Conservation (phyloP, 148 eudicot species). For the Euryodendron excelsum region DNA sequence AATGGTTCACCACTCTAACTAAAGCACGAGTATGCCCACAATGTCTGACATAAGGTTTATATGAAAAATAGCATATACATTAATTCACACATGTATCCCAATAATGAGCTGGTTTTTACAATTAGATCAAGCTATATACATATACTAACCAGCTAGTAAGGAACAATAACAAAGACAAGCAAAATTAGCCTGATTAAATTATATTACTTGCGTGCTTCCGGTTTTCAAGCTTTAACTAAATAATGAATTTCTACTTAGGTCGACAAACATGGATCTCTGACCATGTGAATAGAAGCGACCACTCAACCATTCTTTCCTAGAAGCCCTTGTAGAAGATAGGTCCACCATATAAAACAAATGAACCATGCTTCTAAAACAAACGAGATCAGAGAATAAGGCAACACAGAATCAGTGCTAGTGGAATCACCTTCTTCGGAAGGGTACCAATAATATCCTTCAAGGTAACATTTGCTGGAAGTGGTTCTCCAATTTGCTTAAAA, state of each 20-base stretch:
- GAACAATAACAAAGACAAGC: too few species aligned
- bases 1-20: background rate
- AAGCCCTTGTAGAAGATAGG: slow-evolving; percentile 6
- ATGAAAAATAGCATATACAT: background rate
- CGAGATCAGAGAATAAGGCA: background rate
- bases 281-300: background rate
- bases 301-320: background rate
- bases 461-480: slow-evolving; percentile 78
- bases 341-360: background rate
- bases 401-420: background rate
- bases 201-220: background rate
- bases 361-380: background rate
- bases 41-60: background rate
- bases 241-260: background rate
- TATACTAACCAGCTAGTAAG: too few species aligned
- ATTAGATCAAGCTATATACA: too few species aligned
- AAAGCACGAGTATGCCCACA: background rate
- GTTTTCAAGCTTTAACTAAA: background rate
- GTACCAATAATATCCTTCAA: slow-evolving; percentile 65
- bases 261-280: background rate
- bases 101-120: too few species aligned
- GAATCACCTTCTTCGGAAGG: slow-evolving; percentile 71
- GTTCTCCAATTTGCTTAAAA: slow-evolving; percentile 82
- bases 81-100: background rate
- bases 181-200: too few species aligned